phyloP scores from a whole-genome alignment of 2,329 filamentous ascomycete genomes.

The Dryadomyces quercus-mongolicae region DNA sequence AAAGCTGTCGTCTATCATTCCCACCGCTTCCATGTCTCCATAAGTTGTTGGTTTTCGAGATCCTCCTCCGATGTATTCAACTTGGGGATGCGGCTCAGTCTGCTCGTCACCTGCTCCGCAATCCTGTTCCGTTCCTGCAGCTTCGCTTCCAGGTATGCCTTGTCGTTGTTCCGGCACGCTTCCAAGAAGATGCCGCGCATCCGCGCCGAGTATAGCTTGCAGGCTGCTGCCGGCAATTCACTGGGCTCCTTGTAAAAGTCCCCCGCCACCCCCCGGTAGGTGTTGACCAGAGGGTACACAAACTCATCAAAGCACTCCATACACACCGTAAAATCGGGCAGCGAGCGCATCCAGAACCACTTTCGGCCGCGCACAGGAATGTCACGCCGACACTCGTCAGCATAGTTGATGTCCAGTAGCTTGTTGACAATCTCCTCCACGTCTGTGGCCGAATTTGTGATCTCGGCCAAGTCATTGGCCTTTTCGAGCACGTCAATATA shows the following conservation, averaged over 20 bases:
- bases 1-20: constrained; percentile 26
- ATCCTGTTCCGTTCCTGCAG: constrained; percentile 47
- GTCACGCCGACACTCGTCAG: constrained; percentile 54
- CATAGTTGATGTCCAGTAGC: constrained; percentile 42
- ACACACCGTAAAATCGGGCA: constrained; percentile 74
- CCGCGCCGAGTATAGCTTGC: constrained; percentile 67
- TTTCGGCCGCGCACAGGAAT: constrained; percentile 45
- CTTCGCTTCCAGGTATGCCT: constrained; percentile 46
- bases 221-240: constrained; percentile 39
- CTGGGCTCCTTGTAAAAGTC: constrained; percentile 53
- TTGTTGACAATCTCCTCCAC: constrained; percentile 51
- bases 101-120: constrained; percentile 46
- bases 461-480: constrained; percentile 37
- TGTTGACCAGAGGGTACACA: constrained; percentile 52
- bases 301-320: constrained; percentile 75
- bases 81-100: constrained; percentile 22
- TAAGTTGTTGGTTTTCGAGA: constrained; percentile 32
- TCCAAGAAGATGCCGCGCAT: constrained; percentile 66
- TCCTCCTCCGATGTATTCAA: constrained; percentile 19
- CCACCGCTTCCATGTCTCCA: constrained; percentile 46
- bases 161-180: constrained; percentile 55
- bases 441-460: constrained; percentile 36
- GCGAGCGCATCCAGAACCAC: constrained; percentile 68
- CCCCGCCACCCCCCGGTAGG: constrained; percentile 40
- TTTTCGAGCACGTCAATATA: constrained; percentile 52